These are phyloP conservation scores for Colletotrichum sidae DNA, from an alignment of 2,329 filamentous ascomycete genomes.

Conservation along the genomic window DNA sequence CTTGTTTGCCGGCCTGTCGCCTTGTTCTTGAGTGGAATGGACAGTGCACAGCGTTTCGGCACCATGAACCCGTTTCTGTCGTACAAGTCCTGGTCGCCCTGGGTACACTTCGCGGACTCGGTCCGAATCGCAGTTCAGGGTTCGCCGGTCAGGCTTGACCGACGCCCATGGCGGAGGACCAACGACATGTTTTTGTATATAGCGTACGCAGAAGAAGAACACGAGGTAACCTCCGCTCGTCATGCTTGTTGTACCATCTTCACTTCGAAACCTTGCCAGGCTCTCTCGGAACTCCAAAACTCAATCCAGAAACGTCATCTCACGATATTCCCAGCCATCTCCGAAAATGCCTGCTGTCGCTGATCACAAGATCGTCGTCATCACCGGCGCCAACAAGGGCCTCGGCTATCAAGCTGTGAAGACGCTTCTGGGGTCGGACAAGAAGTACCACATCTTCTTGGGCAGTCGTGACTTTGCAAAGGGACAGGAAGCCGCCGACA, in stretches of 20 bases:
- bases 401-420: constrained; percentile 43
- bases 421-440: constrained; percentile 37
- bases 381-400: constrained; percentile 43
- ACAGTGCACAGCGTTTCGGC: neutral
- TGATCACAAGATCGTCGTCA: constrained; percentile 19
- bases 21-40: neutral
- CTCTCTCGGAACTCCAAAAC: accelerated
- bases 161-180: neutral
- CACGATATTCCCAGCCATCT: neutral
- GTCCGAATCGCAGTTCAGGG: neutral
- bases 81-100: neutral
- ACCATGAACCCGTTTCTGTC: neutral
- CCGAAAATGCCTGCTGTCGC: constrained; percentile 1
- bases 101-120: neutral
- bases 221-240: accelerated
- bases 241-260: neutral
- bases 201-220: neutral
- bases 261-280: neutral
- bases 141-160: neutral
- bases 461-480: constrained; percentile 42
- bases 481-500: constrained; percentile 38
- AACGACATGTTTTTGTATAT: neutral
- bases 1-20: constrained; percentile 5
- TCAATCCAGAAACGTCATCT: neutral
- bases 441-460: constrained; percentile 43